Conservation (phyloP, 768 basidiomycete genomes). For the Harrya chromipes region DNA sequence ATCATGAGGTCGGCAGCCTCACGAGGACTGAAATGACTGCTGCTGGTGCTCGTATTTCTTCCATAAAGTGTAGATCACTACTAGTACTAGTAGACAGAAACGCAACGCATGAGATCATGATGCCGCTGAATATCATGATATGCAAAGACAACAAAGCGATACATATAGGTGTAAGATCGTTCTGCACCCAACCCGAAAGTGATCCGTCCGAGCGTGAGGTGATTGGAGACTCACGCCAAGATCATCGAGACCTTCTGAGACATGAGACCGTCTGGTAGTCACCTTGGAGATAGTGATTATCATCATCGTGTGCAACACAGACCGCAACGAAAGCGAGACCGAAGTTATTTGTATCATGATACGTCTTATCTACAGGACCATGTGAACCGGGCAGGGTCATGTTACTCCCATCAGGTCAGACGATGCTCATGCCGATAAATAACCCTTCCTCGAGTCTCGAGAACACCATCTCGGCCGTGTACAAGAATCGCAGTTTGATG, state of each 20-base stretch:
- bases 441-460: no score
- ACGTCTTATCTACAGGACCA: no score
- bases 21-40: conserved; percentile 68
- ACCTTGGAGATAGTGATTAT: no score
- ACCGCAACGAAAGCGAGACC: no score
- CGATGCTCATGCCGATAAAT: no score
- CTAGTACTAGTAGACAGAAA: conserved; percentile 24
- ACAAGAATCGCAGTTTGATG: background rate
- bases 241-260: conserved; percentile 65
- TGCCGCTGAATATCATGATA: background rate
- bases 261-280: conserved; percentile 72
- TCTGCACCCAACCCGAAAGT: conserved; percentile 64
- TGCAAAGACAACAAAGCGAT: background rate
- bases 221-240: conserved; percentile 47
- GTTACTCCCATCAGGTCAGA: no score
- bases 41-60: conserved; percentile 67
- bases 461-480: background rate
- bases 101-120: background rate
- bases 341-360: no score
- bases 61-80: conserved; percentile 83
- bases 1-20: conserved; percentile 89
- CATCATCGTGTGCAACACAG: conserved; percentile 4
- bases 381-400: no score
- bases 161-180: conserved; percentile 71
- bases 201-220: conserved; percentile 43